These are phyloP conservation scores for Phaffia tasmanica DNA, from an alignment of 768 basidiomycete genomes.

Conservation along the genomic window DNA sequence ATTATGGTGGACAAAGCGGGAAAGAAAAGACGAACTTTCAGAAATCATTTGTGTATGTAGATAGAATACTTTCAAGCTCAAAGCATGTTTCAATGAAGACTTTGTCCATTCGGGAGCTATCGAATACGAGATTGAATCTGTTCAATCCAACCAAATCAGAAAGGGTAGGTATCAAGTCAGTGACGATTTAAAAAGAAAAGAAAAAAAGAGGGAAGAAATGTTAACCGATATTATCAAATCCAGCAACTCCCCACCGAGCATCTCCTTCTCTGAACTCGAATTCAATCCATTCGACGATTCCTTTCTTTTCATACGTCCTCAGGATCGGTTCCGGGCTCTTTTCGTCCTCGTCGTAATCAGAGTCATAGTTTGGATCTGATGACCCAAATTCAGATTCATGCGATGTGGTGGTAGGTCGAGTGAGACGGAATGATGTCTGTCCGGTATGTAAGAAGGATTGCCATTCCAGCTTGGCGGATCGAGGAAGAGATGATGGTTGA, in stretches of 20 bases:
- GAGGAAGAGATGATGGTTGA: conserved; percentile 36
- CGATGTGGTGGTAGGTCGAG: background rate
- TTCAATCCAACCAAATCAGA: background rate
- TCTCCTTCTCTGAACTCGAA: background rate
- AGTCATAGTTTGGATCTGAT: conserved; percentile 25
- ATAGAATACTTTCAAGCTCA: conserved; percentile 13
- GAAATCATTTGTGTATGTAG: background rate
- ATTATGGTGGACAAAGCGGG: background rate
- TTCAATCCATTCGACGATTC: background rate
- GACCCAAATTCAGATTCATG: background rate
- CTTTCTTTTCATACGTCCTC: background rate
- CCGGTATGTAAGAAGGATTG: conserved; percentile 39
- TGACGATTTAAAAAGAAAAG: conserved; percentile 18
- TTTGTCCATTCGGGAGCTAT: background rate
- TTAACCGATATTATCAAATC: conserved; percentile 8
- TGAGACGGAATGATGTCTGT: conserved; percentile 6
- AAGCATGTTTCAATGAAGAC: background rate
- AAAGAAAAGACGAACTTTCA: background rate
- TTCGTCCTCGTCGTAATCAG: conserved; percentile 31
- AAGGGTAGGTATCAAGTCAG: background rate
- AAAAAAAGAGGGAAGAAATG: conserved; percentile 27
- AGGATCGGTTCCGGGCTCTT: conserved; percentile 3
- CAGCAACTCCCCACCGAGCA: conserved; percentile 27
- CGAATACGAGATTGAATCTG: background rate
- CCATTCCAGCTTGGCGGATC: conserved; percentile 40